Evolutionary conservation across 1,139 yeast species (phyloP), one percentile per base, ranked within the genome.

Genomic region (Meyerozyma elateridarum): DNA sequence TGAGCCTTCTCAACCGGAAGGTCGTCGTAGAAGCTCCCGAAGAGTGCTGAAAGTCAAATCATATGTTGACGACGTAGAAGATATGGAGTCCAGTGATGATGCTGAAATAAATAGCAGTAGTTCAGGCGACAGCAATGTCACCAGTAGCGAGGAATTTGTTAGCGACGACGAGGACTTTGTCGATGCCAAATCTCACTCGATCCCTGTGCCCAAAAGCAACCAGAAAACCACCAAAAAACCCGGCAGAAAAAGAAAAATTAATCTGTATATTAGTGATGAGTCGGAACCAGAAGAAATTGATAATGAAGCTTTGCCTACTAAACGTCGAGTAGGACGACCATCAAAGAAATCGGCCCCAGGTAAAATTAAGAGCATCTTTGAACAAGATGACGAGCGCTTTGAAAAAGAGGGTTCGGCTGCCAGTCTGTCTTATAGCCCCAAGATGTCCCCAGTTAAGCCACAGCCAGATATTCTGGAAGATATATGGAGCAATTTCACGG

Each of bases 311-410:
- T 15, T 24, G 8, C 4, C 18, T 4, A 8, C 27, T 2, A 24
- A 24, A 6, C 14, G 27, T 6, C 15, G 35, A 20, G 17, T 17
- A 16, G 69, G 69, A 2, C 43, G 70, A 30, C 68, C 68, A 6
- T 51, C 61, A 21, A 63, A 56, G 28, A 61, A 52, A 14, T 45
- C 42, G n/a, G 57, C 62, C 6, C 43, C 55, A 4, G 57, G 58
- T 6, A 47, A 52, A 25, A 54, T 64, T n/a, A 51, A 58, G 33
- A 61, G 66, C 41, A 63, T 64, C 6, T 64, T 64, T 34, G 62
- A 50, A 20, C 44, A 38, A 36, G 67, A 60, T 33, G 61, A 57
- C 30, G 63, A 53, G 35, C 36, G 34, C 11, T 39, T 54, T 16
- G 51, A 52, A 34, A 36, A 40, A 14, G 56, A 52, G 9, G 51